phyloP scores from a whole-genome alignment of 106 monocot genomes.

The Triglochin maritima region DNA sequence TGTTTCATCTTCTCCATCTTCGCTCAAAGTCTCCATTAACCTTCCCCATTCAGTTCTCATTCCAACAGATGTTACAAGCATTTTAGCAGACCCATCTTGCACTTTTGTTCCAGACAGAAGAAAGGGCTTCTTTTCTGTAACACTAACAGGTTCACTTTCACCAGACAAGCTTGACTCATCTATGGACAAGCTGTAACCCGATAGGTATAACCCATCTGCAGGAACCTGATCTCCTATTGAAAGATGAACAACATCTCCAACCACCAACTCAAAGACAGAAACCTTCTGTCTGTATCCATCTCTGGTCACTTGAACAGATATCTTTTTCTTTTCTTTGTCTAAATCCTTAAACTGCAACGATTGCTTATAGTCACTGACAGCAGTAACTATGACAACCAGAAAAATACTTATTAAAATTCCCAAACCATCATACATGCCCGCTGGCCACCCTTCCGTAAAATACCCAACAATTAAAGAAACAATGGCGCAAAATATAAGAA shows the following conservation, averaged over 20 bases:
- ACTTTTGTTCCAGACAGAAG: conserved; percentile 86
- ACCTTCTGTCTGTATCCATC: conserved; percentile 76
- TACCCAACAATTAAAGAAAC: conserved; percentile 65
- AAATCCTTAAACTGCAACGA: conserved; percentile 83
- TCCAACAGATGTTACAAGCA: conserved; percentile 87
- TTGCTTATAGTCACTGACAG: conserved; percentile 83
- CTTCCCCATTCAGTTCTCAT: conserved; percentile 96
- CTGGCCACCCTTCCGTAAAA: conserved; percentile 80
- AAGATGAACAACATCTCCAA: conserved; percentile 87
- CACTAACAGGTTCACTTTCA: conserved; percentile 70
- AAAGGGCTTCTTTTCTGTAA: conserved; percentile 61
- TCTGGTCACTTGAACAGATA: conserved; percentile 72
- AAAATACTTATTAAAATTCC: conserved; percentile 82
- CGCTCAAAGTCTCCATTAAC: conserved; percentile 82
- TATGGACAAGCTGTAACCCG: conserved; percentile 68
- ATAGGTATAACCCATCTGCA: conserved; percentile 81
- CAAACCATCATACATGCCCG: conserved; percentile 82
- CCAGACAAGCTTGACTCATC: conserved; percentile 95
- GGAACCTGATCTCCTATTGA: conserved; percentile 90
- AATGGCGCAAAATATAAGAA: conserved; percentile 75
- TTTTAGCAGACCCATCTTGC: conserved; percentile 88
- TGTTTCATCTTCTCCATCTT: conserved; percentile 88
- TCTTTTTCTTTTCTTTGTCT: conserved; percentile 91
- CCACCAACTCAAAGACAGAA: conserved; percentile 79
- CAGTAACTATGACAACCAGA: conserved; percentile 74